phyloP scores from a whole-genome alignment of 495 filamentous ascomycete species.

The Xylaria flabelliformis region DNA sequence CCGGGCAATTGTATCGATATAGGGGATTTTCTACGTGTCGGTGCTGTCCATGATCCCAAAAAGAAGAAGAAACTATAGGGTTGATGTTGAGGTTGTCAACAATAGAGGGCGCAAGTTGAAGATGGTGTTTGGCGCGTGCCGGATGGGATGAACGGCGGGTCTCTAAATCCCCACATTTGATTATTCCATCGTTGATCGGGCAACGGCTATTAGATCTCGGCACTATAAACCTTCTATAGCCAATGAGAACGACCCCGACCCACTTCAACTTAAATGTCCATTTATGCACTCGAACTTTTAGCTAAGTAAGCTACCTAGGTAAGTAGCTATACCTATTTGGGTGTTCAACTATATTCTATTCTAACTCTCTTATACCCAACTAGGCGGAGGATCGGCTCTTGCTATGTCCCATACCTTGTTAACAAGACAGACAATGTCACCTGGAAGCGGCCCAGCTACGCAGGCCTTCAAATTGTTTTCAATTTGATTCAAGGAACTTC shows the following conservation, averaged over 20 bases:
- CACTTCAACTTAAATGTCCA: background rate
- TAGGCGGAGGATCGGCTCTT: too few species aligned
- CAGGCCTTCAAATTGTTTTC: too few species aligned
- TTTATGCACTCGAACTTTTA: background rate
- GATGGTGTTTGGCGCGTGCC: constrained; percentile 29
- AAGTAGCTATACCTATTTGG: too few species aligned
- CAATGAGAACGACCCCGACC: background rate
- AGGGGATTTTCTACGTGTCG: constrained; percentile 45
- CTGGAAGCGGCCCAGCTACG: too few species aligned
- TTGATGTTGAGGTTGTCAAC: constrained; percentile 18
- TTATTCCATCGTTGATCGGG: constrained; percentile 16
- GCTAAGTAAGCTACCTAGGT: too few species aligned
- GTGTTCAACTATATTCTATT: too few species aligned
- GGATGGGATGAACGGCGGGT: background rate
- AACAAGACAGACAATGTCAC: too few species aligned
- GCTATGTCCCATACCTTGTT: too few species aligned
- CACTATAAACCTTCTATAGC: background rate
- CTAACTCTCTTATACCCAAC: too few species aligned
- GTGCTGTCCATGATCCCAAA: constrained; percentile 37
- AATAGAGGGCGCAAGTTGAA: constrained; percentile 38
- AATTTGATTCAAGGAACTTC: too few species aligned
- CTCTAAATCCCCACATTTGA: constrained; percentile 12
- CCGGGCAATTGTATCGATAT: constrained; percentile 31
- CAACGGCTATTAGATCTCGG: constrained; percentile 5
- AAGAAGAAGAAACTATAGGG: constrained; percentile 20